Base-by-base conservation (phyloP, 495 filamentous ascomycete genomes). In the Chaetomium cochliodes region DNA sequence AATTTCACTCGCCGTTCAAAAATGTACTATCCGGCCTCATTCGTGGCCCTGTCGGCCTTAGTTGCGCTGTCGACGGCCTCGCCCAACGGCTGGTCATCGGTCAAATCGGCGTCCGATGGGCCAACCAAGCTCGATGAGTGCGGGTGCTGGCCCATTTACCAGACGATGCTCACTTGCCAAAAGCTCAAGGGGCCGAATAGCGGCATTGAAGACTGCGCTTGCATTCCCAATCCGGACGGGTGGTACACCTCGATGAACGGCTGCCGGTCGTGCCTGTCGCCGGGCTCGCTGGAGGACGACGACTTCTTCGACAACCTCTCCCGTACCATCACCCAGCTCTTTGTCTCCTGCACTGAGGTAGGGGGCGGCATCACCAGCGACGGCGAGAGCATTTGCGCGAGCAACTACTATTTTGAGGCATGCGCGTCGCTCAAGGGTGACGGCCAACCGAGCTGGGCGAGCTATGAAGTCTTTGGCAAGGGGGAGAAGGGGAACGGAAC, bases 241-340 rank as follows among this genome's bases (percentile, higher is more conserved):
- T 65, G 63, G 63, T 65, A 65, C 37, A 26, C 18, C 6, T 65
- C n/a, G 18, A 47, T 65, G 28, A 39, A 65, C 57, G 26, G 39
- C 30, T 65, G 63, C 50, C 44, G 56, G 9, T 50, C 20, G 15
- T 65, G 63, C 49, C 50, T 65, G 26, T 51, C 56, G 56, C 49
- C 63, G 8, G 63, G 55, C 20, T 53, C 41, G 28, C n/a, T 13
- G 25, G 39, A 63, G 0, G 39, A 60, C 56, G 16, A 60, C 41
- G 57, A 60, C 47, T 65, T 65, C 57, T 65, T 65, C 50, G 63
- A 65, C 63, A 65, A 65, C 51, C 47, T 65, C 9, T 41, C 63
- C 49, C 49, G 56, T 26, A 41, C 41, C 47, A 54, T 65, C 11
- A 47, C 20, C 22, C 63, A 65, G 57, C 57, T 65, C 11, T 54